These are phyloP conservation scores for barley (Hordeum vulgare) DNA, from an alignment of 176 grass and related monocot genomes.

Conservation along the genomic window MorexV3_pseudomolecules_assembly NC_058521.1:398744372-398744871, in stretches of 20 bases:
- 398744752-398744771: constrained; percentile 13
- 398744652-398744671: not conserved
- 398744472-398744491: not conserved
- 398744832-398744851: not conserved
- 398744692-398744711: constrained; percentile 52
- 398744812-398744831: not conserved
- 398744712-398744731: constrained; percentile 26
- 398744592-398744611: not conserved
- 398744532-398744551: constrained; percentile 1
- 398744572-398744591: not conserved
- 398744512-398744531: not conserved
- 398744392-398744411: no score
- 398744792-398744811: not conserved
- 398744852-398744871: constrained; percentile 10
- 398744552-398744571: not conserved
- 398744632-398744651: not conserved
- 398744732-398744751: constrained; percentile 15
- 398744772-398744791: not conserved
- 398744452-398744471: not conserved
- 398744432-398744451: not conserved
- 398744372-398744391: no score
- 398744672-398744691: constrained; percentile 37
- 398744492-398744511: not conserved
- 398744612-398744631: not conserved
- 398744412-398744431: not conserved